Evolutionary conservation across 495 filamentous ascomycete species (phyloP).

Genomic region (Podospora pseudoanserina): DNA sequence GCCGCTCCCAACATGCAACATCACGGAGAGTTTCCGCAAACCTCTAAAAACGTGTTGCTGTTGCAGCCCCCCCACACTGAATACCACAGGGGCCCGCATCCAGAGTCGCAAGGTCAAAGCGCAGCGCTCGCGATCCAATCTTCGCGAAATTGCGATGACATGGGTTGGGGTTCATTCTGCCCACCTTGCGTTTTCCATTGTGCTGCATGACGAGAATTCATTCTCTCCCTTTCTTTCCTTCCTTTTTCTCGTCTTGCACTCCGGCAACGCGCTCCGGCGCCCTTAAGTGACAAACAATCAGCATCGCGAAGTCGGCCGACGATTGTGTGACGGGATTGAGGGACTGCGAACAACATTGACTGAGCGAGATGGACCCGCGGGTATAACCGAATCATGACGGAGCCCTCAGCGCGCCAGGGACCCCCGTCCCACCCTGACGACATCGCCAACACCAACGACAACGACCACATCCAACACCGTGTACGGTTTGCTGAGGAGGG

Average conservation of each 20-base stretch:
- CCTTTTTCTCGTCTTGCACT: slow-evolving; percentile 9
- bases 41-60: neutral
- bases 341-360: neutral
- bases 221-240: neutral
- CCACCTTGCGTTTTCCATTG: neutral
- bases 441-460: slow-evolving; percentile 11
- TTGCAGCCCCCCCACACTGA: neutral
- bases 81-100: slow-evolving; percentile 8
- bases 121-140: slow-evolving; percentile 22
- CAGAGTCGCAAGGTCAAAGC: slow-evolving; percentile 26
- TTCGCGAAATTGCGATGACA: slow-evolving; percentile 30
- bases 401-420: slow-evolving; percentile 24
- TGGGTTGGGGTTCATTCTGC: slow-evolving; percentile 21
- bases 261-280: slow-evolving; percentile 18
- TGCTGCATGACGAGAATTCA: neutral
- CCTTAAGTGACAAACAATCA: slow-evolving; percentile 5
- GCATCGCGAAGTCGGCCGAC: neutral
- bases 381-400: slow-evolving; percentile 26
- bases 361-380: slow-evolving; percentile 26
- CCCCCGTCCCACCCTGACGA: slow-evolving; percentile 18
- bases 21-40: slow-evolving; percentile 1
- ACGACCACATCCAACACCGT: slow-evolving; percentile 12
- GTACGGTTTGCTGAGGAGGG: slow-evolving; percentile 31
- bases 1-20: neutral
- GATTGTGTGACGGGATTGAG: slow-evolving; percentile 2